phyloP scores from a whole-genome alignment of 805 yeast species.

The Schizosaccharomyces lindneri region DNA sequence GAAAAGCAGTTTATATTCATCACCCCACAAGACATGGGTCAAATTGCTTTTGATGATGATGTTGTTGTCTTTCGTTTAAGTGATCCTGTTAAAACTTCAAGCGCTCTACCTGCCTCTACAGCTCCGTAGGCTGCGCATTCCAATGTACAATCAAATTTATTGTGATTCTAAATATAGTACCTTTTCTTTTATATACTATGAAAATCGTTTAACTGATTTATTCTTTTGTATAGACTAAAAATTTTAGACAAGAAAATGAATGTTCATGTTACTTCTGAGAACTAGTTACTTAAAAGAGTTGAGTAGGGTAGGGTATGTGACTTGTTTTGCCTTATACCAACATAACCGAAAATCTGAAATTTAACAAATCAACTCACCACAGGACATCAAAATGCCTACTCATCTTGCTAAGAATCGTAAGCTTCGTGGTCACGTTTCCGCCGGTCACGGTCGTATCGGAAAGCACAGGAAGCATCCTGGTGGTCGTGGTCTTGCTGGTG shows the following conservation, averaged over 20 bases:
- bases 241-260: too few relatives aligned
- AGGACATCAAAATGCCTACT: conserved; percentile 9
- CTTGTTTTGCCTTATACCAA: not conserved
- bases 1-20: conserved; percentile 73
- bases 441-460: conserved; percentile 97
- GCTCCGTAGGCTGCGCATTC: not conserved
- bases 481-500: conserved; percentile 92
- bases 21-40: conserved; percentile 64
- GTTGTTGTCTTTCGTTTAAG: not conserved
- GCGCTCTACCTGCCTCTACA: not conserved
- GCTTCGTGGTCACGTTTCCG: conserved; percentile 99
- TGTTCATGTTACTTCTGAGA: too few relatives aligned
- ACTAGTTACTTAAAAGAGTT: not conserved
- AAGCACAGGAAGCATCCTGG: conserved; percentile 4
- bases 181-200: too few relatives aligned
- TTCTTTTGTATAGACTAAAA: too few relatives aligned
- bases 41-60: not conserved
- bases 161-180: too few relatives aligned
- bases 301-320: not conserved
- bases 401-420: conserved; percentile 63
- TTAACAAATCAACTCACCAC: not conserved
- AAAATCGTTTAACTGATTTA: too few relatives aligned
- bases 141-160: not conserved
- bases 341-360: not conserved
- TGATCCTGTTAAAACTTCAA: not conserved